phyloP scores from a whole-genome alignment of 495 filamentous ascomycete genomes.

The Penicillium lividum region DNA sequence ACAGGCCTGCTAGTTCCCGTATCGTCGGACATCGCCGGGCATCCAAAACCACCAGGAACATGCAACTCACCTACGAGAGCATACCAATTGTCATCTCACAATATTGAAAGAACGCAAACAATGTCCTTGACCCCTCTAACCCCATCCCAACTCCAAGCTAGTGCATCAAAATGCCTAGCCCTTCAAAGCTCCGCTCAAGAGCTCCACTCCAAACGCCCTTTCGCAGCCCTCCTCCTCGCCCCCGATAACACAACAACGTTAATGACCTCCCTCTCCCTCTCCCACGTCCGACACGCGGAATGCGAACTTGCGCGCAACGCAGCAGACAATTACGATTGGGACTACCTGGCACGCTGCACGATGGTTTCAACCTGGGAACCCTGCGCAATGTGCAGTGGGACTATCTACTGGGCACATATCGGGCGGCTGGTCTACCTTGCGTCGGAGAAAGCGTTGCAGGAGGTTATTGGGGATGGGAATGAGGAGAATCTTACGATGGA shows the following conservation, averaged over 20 bases:
- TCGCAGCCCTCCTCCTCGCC: slow-evolving; percentile 48
- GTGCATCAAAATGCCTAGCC: slow-evolving; percentile 37
- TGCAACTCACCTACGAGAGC: not conserved
- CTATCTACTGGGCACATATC: slow-evolving; percentile 57
- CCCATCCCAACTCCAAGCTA: slow-evolving; percentile 33
- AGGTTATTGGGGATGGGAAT: slow-evolving; percentile 49
- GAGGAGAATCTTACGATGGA: slow-evolving; percentile 55
- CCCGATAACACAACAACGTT: slow-evolving; percentile 52
- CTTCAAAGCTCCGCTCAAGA: slow-evolving; percentile 43
- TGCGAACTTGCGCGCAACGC: slow-evolving; percentile 51
- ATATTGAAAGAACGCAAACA: not conserved
- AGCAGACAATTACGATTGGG: slow-evolving; percentile 50
- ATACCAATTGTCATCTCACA: not conserved
- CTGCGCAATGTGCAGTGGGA: slow-evolving; percentile 55
- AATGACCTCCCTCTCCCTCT: slow-evolving; percentile 49
- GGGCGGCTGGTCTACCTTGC: slow-evolving; percentile 55
- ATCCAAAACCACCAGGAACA: not conserved
- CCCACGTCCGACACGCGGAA: slow-evolving; percentile 58
- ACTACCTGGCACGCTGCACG: slow-evolving; percentile 51
- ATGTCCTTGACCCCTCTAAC: slow-evolving; percentile 14
- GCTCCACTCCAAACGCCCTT: slow-evolving; percentile 48
- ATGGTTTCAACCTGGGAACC: slow-evolving; percentile 58
- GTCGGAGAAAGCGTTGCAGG: slow-evolving; percentile 47
- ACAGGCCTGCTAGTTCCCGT: slow-evolving; percentile 7
- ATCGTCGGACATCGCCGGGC: slow-evolving; percentile 25